Base-by-base conservation (phyloP, 176 grass and related monocot genomes). In the Cenchrus purpureus region DNA sequence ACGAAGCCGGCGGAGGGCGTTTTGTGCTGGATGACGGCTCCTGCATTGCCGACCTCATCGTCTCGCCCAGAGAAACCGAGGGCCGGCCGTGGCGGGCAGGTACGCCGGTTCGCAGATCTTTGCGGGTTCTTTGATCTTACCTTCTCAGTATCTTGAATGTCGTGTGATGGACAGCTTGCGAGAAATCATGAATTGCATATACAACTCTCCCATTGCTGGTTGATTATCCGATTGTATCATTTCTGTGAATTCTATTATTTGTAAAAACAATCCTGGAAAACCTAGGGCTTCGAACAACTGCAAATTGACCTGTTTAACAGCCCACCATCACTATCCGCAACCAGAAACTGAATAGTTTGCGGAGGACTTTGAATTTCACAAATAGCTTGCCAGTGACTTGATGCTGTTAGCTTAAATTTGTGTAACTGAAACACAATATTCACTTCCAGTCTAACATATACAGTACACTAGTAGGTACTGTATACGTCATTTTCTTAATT, bases 11-110 rank as follows among this genome's bases (percentile, higher is more conserved):
- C 12, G 68, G 85, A 1, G 96, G 85, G 14, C 68, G 61, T 0
- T 68, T 95, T 42, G 19, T 92, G 45, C 77, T 98, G 16, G 96
- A 98, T 75, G 96, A 98, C 25, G 96, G 91, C 13, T 90, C 96
- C 54, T 87, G 77, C 55, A 68, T 98, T 56, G 31, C 84, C 13
- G 85, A 92, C 45, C 83, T 98, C 73, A 42, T 81, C 50, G 51
- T 93, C 29, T 50, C 10, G 4, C 0, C 72, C n/a, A 56, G 12
- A 25, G 63, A 93, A 12, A 44, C 89, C n/a, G 73, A 91, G 79
- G 80, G 80, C 29, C 51, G 86, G 31, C 45, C 22, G 20, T 90
- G 84, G 84, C 74, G 42, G 19, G 10, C 84, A 90, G 89, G 89
- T 90, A 74, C 61, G 25, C 43, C 49, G 20, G 29, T 9, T 78